Evolutionary conservation across 1,284 basidiomycete genomes (phyloP), one percentile per base, ranked within the genome.

Genomic region (Trichosporon sp.): DNA sequence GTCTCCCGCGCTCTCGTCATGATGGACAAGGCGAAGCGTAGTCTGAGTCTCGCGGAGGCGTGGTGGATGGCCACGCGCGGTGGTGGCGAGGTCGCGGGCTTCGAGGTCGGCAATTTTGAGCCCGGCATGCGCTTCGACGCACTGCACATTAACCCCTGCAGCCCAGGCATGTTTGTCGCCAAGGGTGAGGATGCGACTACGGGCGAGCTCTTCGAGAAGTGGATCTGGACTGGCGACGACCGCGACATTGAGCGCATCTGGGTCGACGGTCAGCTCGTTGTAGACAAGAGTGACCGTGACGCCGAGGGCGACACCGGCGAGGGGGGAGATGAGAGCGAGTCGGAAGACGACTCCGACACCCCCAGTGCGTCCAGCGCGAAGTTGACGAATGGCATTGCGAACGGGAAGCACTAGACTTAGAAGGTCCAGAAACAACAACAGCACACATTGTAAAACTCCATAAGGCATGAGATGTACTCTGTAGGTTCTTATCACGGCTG

Each of bases 51-150:
- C 47, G 84, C 92, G 7, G 89, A 92, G 1, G 86, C 98, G 62
- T 86, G 97, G 73, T 91, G 93, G 84, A 89, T 98, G 62, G 95
- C 96, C 9, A 99, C 95, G 2, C 85, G 92, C 31, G 95, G 96
- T 51, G 96, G 96, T 1, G 96, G 96, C 0, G 86, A 89, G 35
- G 89, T 98, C 0, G 95, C 93, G 77, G 86, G 87, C 65, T 82
- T 98, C 32, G 86, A 88, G 44, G 80, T 88, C 60, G 96, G 95
- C 9, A 90, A 89, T 29, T 91, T 99, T 69, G 85, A 85, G 27
- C 85, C 86, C 0, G 93, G 93, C 2, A 95, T 93, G 83, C 89
- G 89, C 72, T 98, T 98, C 78, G 95, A 99, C 80, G 95, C 95
- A 1, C 84, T 98, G 12, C 75, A 93, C 5, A 88, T 87, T 88